Evolutionary conservation across 352 stramenopile genomes (phyloP).

Genomic region (Phytophthora quininea): DNA sequence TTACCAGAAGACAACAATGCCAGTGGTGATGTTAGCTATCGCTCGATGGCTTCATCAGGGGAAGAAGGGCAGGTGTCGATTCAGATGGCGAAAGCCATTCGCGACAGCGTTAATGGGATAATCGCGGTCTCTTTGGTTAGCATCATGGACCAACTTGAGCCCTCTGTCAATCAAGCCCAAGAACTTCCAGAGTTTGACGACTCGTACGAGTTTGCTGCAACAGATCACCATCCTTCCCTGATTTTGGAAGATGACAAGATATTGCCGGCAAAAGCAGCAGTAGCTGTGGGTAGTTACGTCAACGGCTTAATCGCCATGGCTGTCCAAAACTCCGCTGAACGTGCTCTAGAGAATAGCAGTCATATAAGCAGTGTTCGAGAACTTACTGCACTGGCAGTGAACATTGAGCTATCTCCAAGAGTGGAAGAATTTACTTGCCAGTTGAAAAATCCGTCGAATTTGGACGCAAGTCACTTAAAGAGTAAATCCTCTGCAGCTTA

Average conservation of each 20-base stretch:
- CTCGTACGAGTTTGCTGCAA: no score
- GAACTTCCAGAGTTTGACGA: conserved; percentile 9
- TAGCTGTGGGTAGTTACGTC: conserved; percentile 26
- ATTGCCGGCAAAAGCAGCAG: conserved; percentile 14
- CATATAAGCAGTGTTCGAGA: conserved; percentile 8
- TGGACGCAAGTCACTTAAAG: conserved; percentile 3
- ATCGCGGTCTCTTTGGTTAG: conserved; percentile 43
- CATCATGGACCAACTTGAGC: conserved; percentile 24
- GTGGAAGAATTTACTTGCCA: background rate
- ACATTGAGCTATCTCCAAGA: conserved; percentile 5
- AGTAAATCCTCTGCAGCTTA: conserved; percentile 1
- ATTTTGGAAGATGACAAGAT: conserved; percentile 11
- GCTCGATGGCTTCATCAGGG: background rate
- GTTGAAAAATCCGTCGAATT: conserved; percentile 4
- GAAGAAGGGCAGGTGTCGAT: conserved; percentile 31
- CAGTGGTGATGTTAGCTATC: conserved; percentile 5
- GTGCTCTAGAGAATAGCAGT: conserved; percentile 14
- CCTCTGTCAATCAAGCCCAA: background rate
- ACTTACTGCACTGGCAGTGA: conserved; percentile 20
- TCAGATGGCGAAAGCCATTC: conserved; percentile 48
- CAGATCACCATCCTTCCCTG: background rate
- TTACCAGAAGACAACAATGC: conserved; percentile 21
- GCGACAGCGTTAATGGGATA: conserved; percentile 40
- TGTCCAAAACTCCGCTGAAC: conserved; percentile 27
- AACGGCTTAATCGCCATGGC: conserved; percentile 27